phyloP scores from a whole-genome alignment of 164 flowering plant species.

The Warburgia ugandensis region DNA sequence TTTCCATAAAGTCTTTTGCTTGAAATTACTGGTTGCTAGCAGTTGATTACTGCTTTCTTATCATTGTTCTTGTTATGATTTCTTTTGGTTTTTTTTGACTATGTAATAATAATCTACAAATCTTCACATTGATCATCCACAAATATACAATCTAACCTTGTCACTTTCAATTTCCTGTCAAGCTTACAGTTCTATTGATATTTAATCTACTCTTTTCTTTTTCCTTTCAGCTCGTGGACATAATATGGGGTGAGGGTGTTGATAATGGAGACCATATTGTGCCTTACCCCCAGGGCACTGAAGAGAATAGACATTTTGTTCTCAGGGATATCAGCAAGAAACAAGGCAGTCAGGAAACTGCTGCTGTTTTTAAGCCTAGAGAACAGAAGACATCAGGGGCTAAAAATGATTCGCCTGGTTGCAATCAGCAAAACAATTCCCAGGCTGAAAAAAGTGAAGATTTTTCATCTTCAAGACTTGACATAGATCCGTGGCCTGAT shows the following conservation, averaged over 20 bases:
- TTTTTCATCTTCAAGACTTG: conserved; percentile 32
- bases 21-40: no score
- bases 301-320: conserved; percentile 10
- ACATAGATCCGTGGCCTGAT: conserved; percentile 40
- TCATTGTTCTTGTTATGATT: no score
- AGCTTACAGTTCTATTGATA: no score
- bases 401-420: conserved; percentile 19
- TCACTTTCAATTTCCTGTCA: no score
- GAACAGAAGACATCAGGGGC: conserved; percentile 11
- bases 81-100: no score
- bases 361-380: conserved; percentile 15
- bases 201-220: no score
- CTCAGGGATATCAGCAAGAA: conserved; percentile 33
- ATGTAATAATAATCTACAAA: no score
- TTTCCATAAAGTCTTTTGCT: no score
- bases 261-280: conserved; percentile 74
- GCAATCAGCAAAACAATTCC: conserved; percentile 3
- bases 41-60: no score
- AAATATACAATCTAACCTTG: no score
- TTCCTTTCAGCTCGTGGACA: conserved; percentile 78
- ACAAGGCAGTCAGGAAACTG: conserved; percentile 25
- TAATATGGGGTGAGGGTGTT: conserved; percentile 58
- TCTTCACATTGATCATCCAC: no score
- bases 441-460: conserved; percentile 13
- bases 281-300: conserved; percentile 35